A percentile compares a stretch with the other conserved stretches of the same genome.
These are phyloP conservation scores for Pythium biforme DNA, from an alignment of 352 stramenopile genomes.

Conservation along the genomic window DNA sequence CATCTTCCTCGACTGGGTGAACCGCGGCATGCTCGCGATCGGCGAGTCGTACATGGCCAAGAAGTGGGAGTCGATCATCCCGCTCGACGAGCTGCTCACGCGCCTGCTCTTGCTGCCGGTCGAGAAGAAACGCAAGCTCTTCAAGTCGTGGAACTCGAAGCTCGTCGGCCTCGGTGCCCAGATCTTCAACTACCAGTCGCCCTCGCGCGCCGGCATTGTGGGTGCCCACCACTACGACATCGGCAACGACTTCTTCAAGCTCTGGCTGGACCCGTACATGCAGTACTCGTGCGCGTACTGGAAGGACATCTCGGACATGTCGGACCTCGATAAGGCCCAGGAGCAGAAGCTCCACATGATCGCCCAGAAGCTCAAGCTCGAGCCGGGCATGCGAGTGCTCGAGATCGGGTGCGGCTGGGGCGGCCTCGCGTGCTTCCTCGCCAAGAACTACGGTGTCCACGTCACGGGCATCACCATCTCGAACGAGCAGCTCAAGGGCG, in stretches of 20 bases:
- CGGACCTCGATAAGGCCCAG: constrained; percentile 82
- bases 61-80: constrained; percentile 83
- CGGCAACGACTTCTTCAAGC: constrained; percentile 89
- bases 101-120: constrained; percentile 64
- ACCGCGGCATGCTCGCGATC: constrained; percentile 82
- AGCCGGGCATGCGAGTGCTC: constrained; percentile 81
- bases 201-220: constrained; percentile 77
- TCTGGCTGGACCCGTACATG: constrained; percentile 86
- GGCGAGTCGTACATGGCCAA: constrained; percentile 89
- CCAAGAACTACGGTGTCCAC: constrained; percentile 84
- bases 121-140: constrained; percentile 78
- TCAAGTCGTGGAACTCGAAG: constrained; percentile 89
- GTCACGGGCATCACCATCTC: constrained; percentile 90
- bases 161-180: constrained; percentile 68
- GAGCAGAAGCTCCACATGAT: constrained; percentile 88
- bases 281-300: constrained; percentile 88
- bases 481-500: constrained; percentile 88
- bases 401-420: constrained; percentile 90
- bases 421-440: constrained; percentile 85
- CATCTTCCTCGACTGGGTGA: constrained; percentile 87
- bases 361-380: constrained; percentile 83
- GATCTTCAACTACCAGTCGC: constrained; percentile 88
- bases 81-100: constrained; percentile 75
- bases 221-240: constrained; percentile 86
- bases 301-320: constrained; percentile 68